Base-by-base conservation (phyloP, 768 basidiomycete genomes). In the Leucocoprinus sp. region DNA sequence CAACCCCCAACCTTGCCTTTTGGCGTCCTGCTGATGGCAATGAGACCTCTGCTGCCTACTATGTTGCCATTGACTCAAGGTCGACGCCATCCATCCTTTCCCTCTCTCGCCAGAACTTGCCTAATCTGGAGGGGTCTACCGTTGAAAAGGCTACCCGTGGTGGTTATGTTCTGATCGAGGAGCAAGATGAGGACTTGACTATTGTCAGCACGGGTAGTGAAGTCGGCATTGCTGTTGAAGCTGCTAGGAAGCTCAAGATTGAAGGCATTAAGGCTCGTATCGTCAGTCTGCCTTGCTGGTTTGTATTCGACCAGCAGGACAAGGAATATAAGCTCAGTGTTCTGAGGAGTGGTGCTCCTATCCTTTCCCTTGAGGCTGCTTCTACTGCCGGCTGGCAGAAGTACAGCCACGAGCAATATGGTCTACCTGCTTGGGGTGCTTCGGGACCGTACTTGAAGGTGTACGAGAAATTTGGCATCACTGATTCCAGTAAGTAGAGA, bases 21-120 rank as follows among this genome's bases (percentile, higher is more conserved):
- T 87, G 85, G 84, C 83, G 89, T 50, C 89, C 89, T 4, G 90
- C 92, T 21, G 92, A 96, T 61, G 93, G 93, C 26, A 95, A 96
- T 63, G 93, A 97, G 72, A 93, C 90, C n/a, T 92, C 89, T 17
- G 93, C 93, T 17, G 77, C 93, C 14, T 96, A 96, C 72, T 63
- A 78, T 50, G 78, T 83, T 47, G 85, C 92, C 37, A 64, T 97
- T 55, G 71, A 75, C 52, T 82, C 88, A 50, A 76, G 65, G 51
- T 64, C 70, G 55, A 93, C 89, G 2, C 92, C 93, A 22, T 92
- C 91, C 19, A 73, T 93, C 54, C 69, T 91, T 48, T 83, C 81
- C 3, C 76, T 88, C 45, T 89, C 90, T 43, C 80, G 88, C 33
- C 88, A 95, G 69, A 93, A 91, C 70, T 76, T 97, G 28, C 93